These are phyloP conservation scores for Globisporangium paddicum DNA, from an alignment of 352 stramenopile genomes.

Conservation along the genomic window DNA sequence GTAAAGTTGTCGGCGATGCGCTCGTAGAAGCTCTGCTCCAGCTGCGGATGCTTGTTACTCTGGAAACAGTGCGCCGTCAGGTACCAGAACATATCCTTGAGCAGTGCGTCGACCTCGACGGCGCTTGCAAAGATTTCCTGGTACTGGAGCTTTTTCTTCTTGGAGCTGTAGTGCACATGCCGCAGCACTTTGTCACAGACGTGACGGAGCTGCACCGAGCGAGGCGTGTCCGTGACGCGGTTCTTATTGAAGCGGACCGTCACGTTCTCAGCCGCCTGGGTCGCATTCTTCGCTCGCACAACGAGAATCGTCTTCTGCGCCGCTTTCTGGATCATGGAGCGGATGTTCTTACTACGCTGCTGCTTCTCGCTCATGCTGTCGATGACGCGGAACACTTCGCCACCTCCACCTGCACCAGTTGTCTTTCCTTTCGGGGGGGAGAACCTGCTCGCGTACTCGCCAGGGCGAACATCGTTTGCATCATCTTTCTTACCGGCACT, in stretches of 20 bases:
- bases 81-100: constrained; percentile 81
- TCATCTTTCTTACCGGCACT: constrained; percentile 1
- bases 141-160: constrained; percentile 32
- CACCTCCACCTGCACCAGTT: constrained; percentile 8
- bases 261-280: constrained; percentile 58
- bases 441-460: constrained; percentile 7
- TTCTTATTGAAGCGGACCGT: constrained; percentile 49
- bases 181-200: constrained; percentile 49
- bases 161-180: constrained; percentile 28
- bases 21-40: constrained; percentile 45
- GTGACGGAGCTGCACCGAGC: constrained; percentile 42
- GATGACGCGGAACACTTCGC: constrained; percentile 47
- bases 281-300: constrained; percentile 65
- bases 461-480: not conserved
- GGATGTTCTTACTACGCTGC: constrained; percentile 48
- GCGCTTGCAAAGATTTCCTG: constrained; percentile 35
- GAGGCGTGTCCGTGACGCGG: constrained; percentile 42
- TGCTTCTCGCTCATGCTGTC: constrained; percentile 46
- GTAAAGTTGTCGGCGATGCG: constrained; percentile 73
- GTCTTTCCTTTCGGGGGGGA: constrained; percentile 1
- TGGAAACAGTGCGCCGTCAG: constrained; percentile 60
- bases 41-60: constrained; percentile 24
- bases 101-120: constrained; percentile 41
- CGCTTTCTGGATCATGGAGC: constrained; percentile 55
- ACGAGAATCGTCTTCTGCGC: constrained; percentile 73